Base-by-base conservation (phyloP, 2,329 filamentous ascomycete genomes). In the Trichoderma sp. region DNA sequence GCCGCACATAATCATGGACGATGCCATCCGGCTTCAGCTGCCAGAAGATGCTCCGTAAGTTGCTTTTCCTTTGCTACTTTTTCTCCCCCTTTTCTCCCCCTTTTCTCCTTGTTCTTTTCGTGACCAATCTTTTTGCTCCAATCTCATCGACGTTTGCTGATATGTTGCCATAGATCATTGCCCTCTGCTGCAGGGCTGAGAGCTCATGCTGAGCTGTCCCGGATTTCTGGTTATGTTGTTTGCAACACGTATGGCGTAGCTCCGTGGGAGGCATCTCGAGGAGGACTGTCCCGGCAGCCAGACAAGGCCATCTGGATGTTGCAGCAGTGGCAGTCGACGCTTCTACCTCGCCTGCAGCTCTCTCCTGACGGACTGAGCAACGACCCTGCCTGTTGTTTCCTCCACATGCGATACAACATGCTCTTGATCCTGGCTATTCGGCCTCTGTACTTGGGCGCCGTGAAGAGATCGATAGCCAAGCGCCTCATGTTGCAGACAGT, bases 361-460 rank as follows among this genome's bases (percentile, higher is more conserved):
- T 76, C 76, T 6, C 76, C 77, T 3, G 75, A 78, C 27, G 76
- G 75, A 2, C 69, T 79, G 40, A 80, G 78, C 70, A 75, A 74
- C 29, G 83, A 85, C 70, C 80, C 83, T 24, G 79, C 82, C 7
- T 76, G 78, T 64, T 83, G 80, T 73, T 75, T 81, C 53, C 74
- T 86, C 55, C 84, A 86, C 70, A 85, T 86, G 84, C 76, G 77
- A 64, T 81, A 83, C 73, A 85, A 86, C 70, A 76, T 86, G 81
- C 80, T 86, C 19, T 71, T 84, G n/a, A 82, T 86, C 58, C 77
- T 86, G 16, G 79, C 83, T 13, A 78, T 84, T 33, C 82, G 84
- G 0, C 84, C 85, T 3, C 77, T 83, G 19, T 83, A 86, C 72
- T 81, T 86, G 56, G 77, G 80, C 7, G 80, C 82, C 1, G 82